Evolutionary conservation across 2,329 filamentous ascomycete genomes (phyloP), one percentile per base, ranked within the genome.

Genomic region (Trichoderma citrinoviride): DNA sequence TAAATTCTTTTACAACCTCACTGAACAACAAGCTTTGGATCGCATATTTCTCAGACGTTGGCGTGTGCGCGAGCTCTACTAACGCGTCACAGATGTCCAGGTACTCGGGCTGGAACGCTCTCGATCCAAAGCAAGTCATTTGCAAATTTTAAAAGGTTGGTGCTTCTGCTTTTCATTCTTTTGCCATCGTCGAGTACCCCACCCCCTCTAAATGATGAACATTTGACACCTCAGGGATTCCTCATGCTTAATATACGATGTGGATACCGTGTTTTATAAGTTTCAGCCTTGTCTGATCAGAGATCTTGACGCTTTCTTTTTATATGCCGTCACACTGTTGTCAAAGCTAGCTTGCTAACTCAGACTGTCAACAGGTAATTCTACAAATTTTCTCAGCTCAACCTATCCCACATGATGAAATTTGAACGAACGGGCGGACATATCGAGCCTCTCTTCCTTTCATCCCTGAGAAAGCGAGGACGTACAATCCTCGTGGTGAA

Each of bases 361-460:
- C 64, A 65, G 60, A 66, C 66, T 70, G 19, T 69, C 67, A 71
- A 72, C 71, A 85, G 82, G 81, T 84, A 84, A 67, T 58, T 69
- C 43, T 23, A 56, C 33, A 43, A 14, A 19, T 40, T 19, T 19
- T 37, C 40, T 29, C 37, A 58, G 44, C 60, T 62, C 68, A 44
- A 67, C 43, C 55, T 54, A 41, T 50, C 65, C 68, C 73, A 77
- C 76, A 83, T 87, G 85, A 87, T 80, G 85, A 87, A 78, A 78
- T 77, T 86, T 87, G 85, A 86, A 87, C 85, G 85, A 87, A 87
- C 85, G 85, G 85, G 85, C 85, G 85, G 85, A 87, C 85, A 87
- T 85, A 85, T 79, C 77, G 83, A 85, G 83, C 80, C 81, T 74
- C 73, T 78, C 75, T 76, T 72, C 73, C 78, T 75, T 73, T 76